These are phyloP conservation scores for Lablab purpureus DNA, from an alignment of 306 rosid species.

Conservation along the genomic window DNA sequence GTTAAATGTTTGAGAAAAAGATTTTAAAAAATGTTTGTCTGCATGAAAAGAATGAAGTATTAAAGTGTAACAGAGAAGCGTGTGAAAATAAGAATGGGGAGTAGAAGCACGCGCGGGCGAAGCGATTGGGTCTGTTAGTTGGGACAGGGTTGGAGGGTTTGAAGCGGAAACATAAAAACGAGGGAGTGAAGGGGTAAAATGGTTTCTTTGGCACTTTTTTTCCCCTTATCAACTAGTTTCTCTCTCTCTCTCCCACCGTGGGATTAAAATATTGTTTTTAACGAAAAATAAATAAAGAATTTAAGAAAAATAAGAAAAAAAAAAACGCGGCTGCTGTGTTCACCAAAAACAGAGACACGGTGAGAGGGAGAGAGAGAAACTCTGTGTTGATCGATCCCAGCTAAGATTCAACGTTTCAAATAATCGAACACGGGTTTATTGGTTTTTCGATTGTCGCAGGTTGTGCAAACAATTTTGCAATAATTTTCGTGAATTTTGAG, in stretches of 20 bases:
- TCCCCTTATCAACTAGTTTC: slow-evolving; percentile 41
- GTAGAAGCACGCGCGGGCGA: slow-evolving; percentile 9
- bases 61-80: no score
- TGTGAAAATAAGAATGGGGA: not conserved
- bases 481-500: slow-evolving; percentile 5
- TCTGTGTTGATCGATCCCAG: slow-evolving; percentile 59
- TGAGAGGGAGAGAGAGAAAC: slow-evolving; percentile 45
- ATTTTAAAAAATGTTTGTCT: no score
- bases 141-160: slow-evolving; percentile 23
- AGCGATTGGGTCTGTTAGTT: slow-evolving; percentile 13
- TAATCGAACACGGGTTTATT: slow-evolving; percentile 6
- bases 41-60: no score
- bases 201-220: slow-evolving; percentile 38
- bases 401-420: slow-evolving; percentile 45
- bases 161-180: slow-evolving; percentile 38
- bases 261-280: slow-evolving; percentile 37
- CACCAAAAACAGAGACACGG: slow-evolving; percentile 69
- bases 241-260: slow-evolving; percentile 28
- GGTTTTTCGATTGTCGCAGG: slow-evolving; percentile 34
- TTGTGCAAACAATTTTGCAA: not conserved
- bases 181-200: slow-evolving; percentile 36
- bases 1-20: no score
- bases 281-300: slow-evolving; percentile 37
- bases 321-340: slow-evolving; percentile 78
- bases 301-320: slow-evolving; percentile 50